Conservation (phyloP, 345 rosid species). For the Corchorus capsularis region DNA sequence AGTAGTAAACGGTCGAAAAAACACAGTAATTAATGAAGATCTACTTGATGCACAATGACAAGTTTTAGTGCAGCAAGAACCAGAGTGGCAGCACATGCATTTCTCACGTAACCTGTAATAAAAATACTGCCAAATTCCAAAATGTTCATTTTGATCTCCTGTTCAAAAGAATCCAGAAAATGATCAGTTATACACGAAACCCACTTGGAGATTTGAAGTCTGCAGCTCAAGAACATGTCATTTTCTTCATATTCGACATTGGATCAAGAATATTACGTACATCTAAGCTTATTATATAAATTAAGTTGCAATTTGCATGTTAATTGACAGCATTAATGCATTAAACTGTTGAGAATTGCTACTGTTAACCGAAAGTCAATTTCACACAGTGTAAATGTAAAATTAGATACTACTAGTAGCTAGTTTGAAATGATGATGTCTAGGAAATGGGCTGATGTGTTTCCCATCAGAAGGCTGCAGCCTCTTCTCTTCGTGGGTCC, state of each 20-base stretch:
- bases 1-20: not conserved
- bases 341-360: not conserved
- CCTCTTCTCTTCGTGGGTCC: slow-evolving; percentile 2
- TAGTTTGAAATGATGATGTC: slow-evolving; percentile 29
- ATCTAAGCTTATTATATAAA: not conserved
- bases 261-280: not conserved
- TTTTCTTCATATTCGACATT: not conserved
- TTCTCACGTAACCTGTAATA: not conserved
- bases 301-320: not conserved
- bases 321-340: not conserved
- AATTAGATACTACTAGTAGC: not conserved
- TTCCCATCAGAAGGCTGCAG: slow-evolving; percentile 11
- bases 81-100: slow-evolving; percentile 2
- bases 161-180: not conserved
- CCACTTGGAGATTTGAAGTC: not conserved
- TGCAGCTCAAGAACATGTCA: not conserved
- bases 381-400: too few relatives aligned
- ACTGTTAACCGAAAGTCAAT: not conserved
- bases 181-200: not conserved
- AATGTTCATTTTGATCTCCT: not conserved
- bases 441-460: slow-evolving; percentile 23
- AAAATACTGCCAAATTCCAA: not conserved
- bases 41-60: not conserved
- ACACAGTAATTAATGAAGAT: not conserved
- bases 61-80: not conserved